Base-by-base conservation (phyloP, 495 filamentous ascomycete species). In the Hypoxylon fuscum region DNA sequence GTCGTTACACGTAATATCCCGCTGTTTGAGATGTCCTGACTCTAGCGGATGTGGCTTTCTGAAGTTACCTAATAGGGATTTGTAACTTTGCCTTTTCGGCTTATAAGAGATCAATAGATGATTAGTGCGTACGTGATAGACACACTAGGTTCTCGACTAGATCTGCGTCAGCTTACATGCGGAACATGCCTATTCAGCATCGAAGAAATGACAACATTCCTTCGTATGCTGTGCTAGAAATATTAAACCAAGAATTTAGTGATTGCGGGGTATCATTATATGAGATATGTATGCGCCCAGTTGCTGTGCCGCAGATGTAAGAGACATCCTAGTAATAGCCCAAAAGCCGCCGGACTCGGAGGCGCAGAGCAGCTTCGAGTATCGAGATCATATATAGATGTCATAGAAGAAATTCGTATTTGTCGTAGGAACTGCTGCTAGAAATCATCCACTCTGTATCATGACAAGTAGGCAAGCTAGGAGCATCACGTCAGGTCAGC, bases 401-500 rank as follows among this genome's bases (percentile, higher is more conserved):
- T 5, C 35, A 38, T 14, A 3, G 15, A 38, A 5, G n/a, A 7
- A 38, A 3, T 15, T 38, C 35, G n/a, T 38, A 15, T 38, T n/a
- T n/a, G n/a, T n/a, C n/a, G n/a, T n/a, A 2, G 15, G 4, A 14
- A 15, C 25, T 27, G 25, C 25, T 27, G 25, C 8, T 38, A 38
- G 14, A n/a, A 38, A 14, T 35, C n/a, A 3, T 4, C 12, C 35
- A 38, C n/a, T 7, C 8, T 8, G 8, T 38, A 7, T 38, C 11
- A 35, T 11, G 5, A 14, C 11, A 14, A 2, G 12, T 1, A 18
- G 25, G 35, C 10, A 34, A 21, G 32, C 40, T n/a, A 35, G 48
- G 21, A 17, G 15, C 35, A 64, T 64, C 61, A 64, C 61, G 61
- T 64, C 61, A 64, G 61, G 61, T 64, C 61, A 64, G 61, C 43